A percentile compares a stretch with the other conserved stretches of the same genome.
phyloP scores from a whole-genome alignment of 225 moss, liverwort and hornwort genomes.

The Asterella californica region DNA sequence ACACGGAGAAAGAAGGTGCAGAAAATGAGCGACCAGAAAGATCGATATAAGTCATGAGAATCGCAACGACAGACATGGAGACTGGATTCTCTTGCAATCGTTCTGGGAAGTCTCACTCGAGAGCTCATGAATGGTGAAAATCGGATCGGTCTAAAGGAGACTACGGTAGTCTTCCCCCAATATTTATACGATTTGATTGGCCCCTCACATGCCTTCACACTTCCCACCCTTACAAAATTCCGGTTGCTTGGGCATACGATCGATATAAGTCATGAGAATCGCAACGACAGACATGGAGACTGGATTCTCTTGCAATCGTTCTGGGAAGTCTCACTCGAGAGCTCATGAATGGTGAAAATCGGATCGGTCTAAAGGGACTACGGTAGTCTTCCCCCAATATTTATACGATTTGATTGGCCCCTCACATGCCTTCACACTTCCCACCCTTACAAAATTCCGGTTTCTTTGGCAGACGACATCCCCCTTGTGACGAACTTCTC shows the following conservation, averaged over 20 bases:
- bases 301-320: too few relatives aligned
- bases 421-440: background rate
- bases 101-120: too few relatives aligned
- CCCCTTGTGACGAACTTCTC: too few relatives aligned
- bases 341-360: background rate
- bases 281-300: too few relatives aligned
- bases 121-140: background rate
- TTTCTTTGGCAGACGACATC: too few relatives aligned
- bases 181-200: background rate
- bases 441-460: background rate
- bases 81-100: background rate
- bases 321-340: too few relatives aligned
- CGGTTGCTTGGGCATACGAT: too few relatives aligned
- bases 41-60: too few relatives aligned
- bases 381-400: background rate
- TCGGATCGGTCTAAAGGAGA: background rate
- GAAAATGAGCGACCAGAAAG: background rate
- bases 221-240: background rate
- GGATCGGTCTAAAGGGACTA: background rate
- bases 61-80: background rate
- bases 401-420: background rate
- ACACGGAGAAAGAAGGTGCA: background rate
- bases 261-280: too few relatives aligned
- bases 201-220: background rate
- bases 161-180: background rate